Conservation (phyloP, 768 basidiomycete species). For the Pleurotus cornucopiae region DNA sequence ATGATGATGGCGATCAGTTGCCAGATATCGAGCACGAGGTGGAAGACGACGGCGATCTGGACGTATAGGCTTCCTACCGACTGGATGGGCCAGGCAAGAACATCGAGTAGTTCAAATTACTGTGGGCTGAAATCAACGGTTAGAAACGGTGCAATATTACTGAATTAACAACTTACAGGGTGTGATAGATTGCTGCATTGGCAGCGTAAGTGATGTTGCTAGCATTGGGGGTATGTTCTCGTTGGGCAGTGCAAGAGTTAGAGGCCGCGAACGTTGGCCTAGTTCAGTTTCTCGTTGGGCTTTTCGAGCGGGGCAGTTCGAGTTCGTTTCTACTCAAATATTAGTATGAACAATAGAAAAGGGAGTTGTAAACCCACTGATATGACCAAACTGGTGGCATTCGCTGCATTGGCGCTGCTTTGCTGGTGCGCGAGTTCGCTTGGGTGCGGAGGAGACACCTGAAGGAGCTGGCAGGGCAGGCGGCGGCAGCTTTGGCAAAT, state of each 20-base stretch:
- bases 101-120: no score
- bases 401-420: conserved; percentile 7
- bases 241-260: not conserved
- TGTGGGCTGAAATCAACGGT: no score
- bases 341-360: not conserved
- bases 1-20: not conserved
- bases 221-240: not conserved
- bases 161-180: no score
- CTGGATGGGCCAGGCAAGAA: no score
- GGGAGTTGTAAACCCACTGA: conserved; percentile 1
- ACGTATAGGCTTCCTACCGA: not conserved
- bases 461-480: not conserved
- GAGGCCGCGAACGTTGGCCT: not conserved
- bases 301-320: not conserved
- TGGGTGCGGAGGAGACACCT: not conserved
- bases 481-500: not conserved
- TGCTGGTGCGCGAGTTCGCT: not conserved
- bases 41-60: not conserved
- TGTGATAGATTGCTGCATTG: no score
- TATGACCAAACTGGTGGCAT: conserved; percentile 9
- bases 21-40: not conserved
- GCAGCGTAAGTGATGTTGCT: no score
- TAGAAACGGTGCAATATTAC: no score
- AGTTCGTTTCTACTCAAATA: not conserved
- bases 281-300: not conserved